Conservation (phyloP, 1,139 yeast species). For the Lodderomyces elongisporus region DNA sequence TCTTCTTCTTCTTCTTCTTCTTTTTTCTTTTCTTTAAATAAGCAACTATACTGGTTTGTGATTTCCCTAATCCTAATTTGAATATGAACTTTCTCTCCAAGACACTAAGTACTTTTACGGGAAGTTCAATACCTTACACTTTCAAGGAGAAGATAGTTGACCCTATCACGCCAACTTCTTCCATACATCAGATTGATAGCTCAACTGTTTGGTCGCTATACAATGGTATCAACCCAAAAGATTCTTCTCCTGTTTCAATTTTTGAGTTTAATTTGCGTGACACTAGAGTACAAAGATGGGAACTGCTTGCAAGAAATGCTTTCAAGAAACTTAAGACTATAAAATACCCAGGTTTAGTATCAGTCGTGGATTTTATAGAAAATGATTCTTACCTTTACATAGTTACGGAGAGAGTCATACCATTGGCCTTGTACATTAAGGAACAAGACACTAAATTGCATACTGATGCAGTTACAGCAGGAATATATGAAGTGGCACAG, state of each 20-base stretch:
- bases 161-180: conserved; percentile 12
- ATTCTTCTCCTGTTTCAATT: conserved; percentile 43
- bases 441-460: conserved; percentile 17
- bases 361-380: conserved; percentile 66
- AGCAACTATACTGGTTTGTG: too few species aligned
- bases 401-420: conserved; percentile 73
- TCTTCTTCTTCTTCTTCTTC: too few species aligned
- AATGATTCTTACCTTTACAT: conserved; percentile 58
- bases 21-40: too few species aligned
- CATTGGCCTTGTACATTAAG: conserved; percentile 40
- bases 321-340: conserved; percentile 61
- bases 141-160: conserved; percentile 41
- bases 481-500: conserved; percentile 52
- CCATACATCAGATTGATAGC: conserved; percentile 7
- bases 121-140: conserved; percentile 53
- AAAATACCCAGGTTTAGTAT: conserved; percentile 73
- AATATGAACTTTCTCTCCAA: conserved; percentile 64
- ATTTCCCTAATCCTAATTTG: too few species aligned
- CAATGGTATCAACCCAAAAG: conserved; percentile 43
- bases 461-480: conserved; percentile 47
- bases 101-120: conserved; percentile 51
- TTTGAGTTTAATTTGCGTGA: conserved; percentile 57
- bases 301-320: conserved; percentile 55
- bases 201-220: conserved; percentile 46
- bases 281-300: conserved; percentile 25